A percentile compares a stretch with the other conserved stretches of the same genome.
Conservation (phyloP, 2,329 filamentous ascomycete genomes). For the Trichoderma atrobrunneum region DNA sequence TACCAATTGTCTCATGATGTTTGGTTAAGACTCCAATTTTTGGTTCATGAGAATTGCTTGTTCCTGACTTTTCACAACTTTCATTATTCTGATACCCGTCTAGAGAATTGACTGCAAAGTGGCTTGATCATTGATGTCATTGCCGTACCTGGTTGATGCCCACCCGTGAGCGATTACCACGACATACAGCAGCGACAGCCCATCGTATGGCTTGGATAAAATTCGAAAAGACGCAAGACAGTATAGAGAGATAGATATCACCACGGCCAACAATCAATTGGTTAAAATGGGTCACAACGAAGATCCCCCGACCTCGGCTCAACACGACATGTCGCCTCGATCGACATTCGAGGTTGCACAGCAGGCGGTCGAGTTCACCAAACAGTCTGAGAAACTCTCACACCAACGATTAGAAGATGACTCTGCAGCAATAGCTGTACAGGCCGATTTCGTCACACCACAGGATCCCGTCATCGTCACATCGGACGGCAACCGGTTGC, state of each 20-base stretch:
- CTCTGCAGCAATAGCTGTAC: constrained; percentile 49
- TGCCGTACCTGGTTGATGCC: not conserved
- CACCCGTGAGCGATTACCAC: not conserved
- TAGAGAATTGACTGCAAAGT: not conserved
- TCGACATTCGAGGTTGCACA: constrained; percentile 32
- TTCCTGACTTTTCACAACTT: not conserved
- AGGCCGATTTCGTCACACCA: constrained; percentile 65
- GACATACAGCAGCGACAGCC: not conserved
- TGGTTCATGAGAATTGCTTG: not conserved
- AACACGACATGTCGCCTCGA: not conserved
- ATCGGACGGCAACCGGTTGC: constrained; percentile 62
- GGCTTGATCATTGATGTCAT: not conserved
- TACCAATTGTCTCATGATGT: not conserved
- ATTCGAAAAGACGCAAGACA: not conserved
- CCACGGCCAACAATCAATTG: not conserved
- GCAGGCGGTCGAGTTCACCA: constrained; percentile 54
- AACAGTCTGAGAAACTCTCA: constrained; percentile 60
- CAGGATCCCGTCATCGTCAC: constrained; percentile 71
- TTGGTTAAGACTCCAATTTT: not conserved
- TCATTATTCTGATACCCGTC: not conserved
- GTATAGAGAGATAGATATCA: not conserved
- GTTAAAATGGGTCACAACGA: constrained; percentile 2
- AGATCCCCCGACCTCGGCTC: not conserved
- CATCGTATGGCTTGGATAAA: not conserved
- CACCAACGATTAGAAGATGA: constrained; percentile 34